Conservation (phyloP, 1,284 basidiomycete genomes). For the Cystobasidium sp. region DNA sequence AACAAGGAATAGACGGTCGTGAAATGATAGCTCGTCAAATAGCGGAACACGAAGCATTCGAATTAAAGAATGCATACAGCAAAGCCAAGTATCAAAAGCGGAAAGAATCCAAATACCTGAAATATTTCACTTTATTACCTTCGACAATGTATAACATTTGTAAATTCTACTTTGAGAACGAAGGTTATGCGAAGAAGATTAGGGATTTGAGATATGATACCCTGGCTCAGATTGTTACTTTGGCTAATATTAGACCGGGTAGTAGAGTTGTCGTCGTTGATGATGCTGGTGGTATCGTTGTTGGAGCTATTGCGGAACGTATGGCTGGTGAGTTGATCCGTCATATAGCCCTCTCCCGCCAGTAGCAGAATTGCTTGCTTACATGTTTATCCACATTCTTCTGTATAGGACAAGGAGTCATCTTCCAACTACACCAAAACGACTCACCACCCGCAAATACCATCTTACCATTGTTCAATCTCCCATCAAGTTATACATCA, state of each 20-base stretch:
- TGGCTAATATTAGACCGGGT: conserved; percentile 82
- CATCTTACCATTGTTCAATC: conserved; percentile 83
- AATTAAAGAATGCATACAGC: conserved; percentile 91
- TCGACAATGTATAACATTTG: conserved; percentile 87
- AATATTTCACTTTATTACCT: conserved; percentile 83
- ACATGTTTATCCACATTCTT: neutral
- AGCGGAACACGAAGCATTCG: conserved; percentile 84
- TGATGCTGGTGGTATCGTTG: conserved; percentile 87
- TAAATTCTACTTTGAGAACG: conserved; percentile 79
- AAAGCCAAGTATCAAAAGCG: conserved; percentile 95
- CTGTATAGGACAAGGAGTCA: conserved; percentile 70
- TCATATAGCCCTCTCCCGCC: neutral
- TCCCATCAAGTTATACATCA: conserved; percentile 65
- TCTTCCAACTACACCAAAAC: conserved; percentile 80
- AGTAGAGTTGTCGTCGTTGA: conserved; percentile 88
- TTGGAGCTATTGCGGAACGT: conserved; percentile 80
- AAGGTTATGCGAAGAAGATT: conserved; percentile 67
- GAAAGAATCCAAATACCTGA: conserved; percentile 92
- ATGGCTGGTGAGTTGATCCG: conserved; percentile 69
- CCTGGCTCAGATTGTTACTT: conserved; percentile 81
- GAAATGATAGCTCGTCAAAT: conserved; percentile 93
- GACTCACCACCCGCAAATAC: conserved; percentile 94
- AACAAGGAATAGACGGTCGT: conserved; percentile 75
- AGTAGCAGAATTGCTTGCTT: neutral
- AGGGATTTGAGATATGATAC: conserved; percentile 85